Conservation (phyloP, 306 rosid genomes). For the Malus sylvestris region DNA sequence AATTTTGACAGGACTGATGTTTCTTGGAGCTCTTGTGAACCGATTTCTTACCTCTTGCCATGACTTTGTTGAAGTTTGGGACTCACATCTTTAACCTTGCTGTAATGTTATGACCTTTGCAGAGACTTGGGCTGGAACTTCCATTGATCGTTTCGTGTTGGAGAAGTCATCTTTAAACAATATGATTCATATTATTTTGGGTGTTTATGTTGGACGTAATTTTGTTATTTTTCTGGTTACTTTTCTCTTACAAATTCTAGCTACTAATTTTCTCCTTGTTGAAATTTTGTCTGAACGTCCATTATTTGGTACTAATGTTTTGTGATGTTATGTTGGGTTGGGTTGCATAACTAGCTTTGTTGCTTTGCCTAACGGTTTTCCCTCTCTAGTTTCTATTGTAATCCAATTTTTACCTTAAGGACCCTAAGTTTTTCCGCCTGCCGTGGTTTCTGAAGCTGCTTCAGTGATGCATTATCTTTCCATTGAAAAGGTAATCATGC, state of each 20-base stretch:
- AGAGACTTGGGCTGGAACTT: conserved; percentile 66
- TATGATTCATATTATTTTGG: conserved; percentile 27
- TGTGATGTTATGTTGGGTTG: conserved; percentile 25
- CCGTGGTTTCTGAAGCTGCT: conserved; percentile 2
- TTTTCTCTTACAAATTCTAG: conserved; percentile 30
- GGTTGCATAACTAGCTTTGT: conserved; percentile 22
- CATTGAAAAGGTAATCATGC: conserved; percentile 1
- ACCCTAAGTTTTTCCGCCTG: not conserved
- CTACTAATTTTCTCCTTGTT: conserved; percentile 42
- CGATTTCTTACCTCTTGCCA: conserved; percentile 99
- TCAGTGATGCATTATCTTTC: not conserved
- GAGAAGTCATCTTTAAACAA: conserved; percentile 40
- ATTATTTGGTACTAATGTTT: conserved; percentile 35
- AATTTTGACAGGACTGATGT: conserved; percentile 94
- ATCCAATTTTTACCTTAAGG: conserved; percentile 22
- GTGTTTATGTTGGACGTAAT: conserved; percentile 37
- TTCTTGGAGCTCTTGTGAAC: conserved; percentile 98
- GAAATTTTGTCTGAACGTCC: conserved; percentile 28
- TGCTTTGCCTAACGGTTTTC: conserved; percentile 41
- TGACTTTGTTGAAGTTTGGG: conserved; percentile 99
- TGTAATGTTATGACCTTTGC: conserved; percentile 97
- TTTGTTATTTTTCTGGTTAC: conserved; percentile 29
- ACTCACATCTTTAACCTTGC: conserved; percentile 99
- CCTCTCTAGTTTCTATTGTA: conserved; percentile 11
- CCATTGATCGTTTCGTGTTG: conserved; percentile 31